These are phyloP conservation scores for Pseudomonodictys pantanalensis DNA, from an alignment of 495 filamentous ascomycete species.

Conservation along the genomic window DNA sequence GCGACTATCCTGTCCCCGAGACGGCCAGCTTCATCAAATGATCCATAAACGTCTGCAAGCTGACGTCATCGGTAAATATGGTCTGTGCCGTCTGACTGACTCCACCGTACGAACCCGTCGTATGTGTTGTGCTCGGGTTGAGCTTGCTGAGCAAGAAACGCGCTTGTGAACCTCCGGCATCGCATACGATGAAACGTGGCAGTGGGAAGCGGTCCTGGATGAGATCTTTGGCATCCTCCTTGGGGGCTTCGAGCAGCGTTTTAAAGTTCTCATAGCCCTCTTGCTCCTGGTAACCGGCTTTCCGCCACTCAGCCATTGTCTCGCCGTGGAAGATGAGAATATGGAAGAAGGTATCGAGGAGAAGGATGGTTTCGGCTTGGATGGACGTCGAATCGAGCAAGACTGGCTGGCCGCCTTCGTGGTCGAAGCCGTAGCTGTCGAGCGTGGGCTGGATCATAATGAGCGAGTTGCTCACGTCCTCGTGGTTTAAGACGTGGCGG, in stretches of 20 bases:
- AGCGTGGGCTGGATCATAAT: slow-evolving; percentile 99
- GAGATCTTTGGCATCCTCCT: slow-evolving; percentile 97
- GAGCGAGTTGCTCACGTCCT: slow-evolving; percentile 94
- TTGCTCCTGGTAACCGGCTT: slow-evolving; percentile 96
- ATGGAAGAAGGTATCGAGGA: slow-evolving; percentile 99
- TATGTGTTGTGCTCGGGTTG: slow-evolving; percentile 98
- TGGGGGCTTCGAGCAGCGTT: slow-evolving; percentile 83
- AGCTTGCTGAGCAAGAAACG: slow-evolving; percentile 97
- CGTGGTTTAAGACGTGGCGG: slow-evolving; percentile 92
- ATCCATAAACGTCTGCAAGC: slow-evolving; percentile 98
- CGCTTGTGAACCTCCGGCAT: slow-evolving; percentile 95
- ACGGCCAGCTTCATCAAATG: slow-evolving; percentile 84
- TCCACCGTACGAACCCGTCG: slow-evolving; percentile 85
- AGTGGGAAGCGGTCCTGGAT: slow-evolving; percentile 97
- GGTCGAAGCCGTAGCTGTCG: slow-evolving; percentile 95
- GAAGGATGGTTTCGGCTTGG: slow-evolving; percentile 87
- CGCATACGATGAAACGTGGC: slow-evolving; percentile 97
- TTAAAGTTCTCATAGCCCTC: slow-evolving; percentile 98
- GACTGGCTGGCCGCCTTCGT: slow-evolving; percentile 85
- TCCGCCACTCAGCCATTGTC: slow-evolving; percentile 97
- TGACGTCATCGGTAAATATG: slow-evolving; percentile 99
- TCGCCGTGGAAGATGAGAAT: slow-evolving; percentile 99
- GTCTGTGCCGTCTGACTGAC: slow-evolving; percentile 90
- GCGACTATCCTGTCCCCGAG: slow-evolving; percentile 23
- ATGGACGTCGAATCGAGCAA: slow-evolving; percentile 94